Base-by-base conservation (phyloP, 1,139 yeast genomes). In the Candida sanyaensis region DNA sequence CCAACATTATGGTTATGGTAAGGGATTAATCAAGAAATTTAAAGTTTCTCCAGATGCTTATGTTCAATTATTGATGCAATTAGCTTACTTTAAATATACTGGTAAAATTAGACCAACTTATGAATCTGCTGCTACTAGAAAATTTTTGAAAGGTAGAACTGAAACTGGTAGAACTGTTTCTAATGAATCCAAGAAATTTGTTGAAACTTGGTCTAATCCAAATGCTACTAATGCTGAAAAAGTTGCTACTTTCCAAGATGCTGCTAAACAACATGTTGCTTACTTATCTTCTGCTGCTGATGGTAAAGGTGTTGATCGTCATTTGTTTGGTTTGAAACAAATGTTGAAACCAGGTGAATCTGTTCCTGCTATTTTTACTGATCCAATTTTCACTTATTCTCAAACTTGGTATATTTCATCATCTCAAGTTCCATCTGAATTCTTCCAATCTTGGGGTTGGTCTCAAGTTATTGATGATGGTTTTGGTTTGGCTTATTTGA, bases 381-480 rank as follows among this genome's bases (percentile, higher is more conserved):
- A 93, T 68, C 90, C 96, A 17, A 72, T 88, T 52, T 89, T 79
- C 64, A 62, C 74, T 42, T 91, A 89, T 75, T 86, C 96, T 11
- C 73, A 83, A 45, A 80, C 88, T 34, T 93, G 99, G 99, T 86
- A 80, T 67, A 67, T 93, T 49, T 88, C 96, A 12, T 82, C 96
- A 6, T 90, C 97, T 2, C 98, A 93, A 70, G 77, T 93, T 57
- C 88, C 96, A 11, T 86, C 96, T 9, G 96, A 90, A 65, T 77
- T 75, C 69, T 89, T 90, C 72, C 91, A 90, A 66, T 93, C 96
- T 47, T 93, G 93, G 80, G 99, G 99, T 44, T 93, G 92, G 91
- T 85, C 97, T 24, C 96, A 95, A 67, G 98, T 93, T 47, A 84
- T 88, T 59, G 97, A 93, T 63, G 89, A 87, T 53, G 99, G 99